Percentiles rank a stretch among this genome's conserved stretches.
These are phyloP conservation scores for Leucaena leucocephala DNA, from an alignment of 306 rosid species.

Conservation along the genomic window DNA sequence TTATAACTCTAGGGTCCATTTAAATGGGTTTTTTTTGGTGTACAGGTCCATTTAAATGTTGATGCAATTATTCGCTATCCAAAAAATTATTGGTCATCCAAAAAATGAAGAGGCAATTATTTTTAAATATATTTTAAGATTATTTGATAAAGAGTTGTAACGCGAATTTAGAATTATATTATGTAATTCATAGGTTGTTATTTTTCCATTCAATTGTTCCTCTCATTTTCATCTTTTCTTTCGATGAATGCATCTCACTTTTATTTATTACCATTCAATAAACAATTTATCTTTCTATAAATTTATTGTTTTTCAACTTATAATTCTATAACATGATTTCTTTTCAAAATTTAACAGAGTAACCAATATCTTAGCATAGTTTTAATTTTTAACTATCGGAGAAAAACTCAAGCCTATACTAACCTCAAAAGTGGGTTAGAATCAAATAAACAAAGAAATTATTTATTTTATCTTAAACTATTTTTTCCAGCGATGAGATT, in stretches of 20 bases:
- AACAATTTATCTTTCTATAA: neutral
- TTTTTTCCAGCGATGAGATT: neutral
- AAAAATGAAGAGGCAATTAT: neutral
- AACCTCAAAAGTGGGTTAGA: neutral
- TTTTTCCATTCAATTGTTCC: neutral
- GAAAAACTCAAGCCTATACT: neutral
- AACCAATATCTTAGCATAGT: neutral
- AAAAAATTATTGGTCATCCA: too few species aligned
- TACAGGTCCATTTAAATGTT: too few species aligned
- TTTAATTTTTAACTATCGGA: neutral
- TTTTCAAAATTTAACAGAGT: neutral
- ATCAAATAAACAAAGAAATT: neutral
- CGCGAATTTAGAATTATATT: neutral
- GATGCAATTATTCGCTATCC: too few species aligned
- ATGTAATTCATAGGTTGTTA: neutral
- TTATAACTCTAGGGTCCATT: too few species aligned
- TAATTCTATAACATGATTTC: neutral
- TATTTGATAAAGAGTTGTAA: neutral
- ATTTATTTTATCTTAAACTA: too few species aligned
- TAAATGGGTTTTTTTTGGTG: too few species aligned
- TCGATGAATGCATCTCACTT: neutral
- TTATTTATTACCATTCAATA: neutral
- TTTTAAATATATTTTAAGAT: too few species aligned
- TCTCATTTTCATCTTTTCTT: neutral
- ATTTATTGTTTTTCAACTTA: neutral